A percentile compares a stretch with the other conserved stretches of the same genome.
phyloP scores from a whole-genome alignment of 202 grass and related monocot species.

The Carex sylvatica region DNA sequence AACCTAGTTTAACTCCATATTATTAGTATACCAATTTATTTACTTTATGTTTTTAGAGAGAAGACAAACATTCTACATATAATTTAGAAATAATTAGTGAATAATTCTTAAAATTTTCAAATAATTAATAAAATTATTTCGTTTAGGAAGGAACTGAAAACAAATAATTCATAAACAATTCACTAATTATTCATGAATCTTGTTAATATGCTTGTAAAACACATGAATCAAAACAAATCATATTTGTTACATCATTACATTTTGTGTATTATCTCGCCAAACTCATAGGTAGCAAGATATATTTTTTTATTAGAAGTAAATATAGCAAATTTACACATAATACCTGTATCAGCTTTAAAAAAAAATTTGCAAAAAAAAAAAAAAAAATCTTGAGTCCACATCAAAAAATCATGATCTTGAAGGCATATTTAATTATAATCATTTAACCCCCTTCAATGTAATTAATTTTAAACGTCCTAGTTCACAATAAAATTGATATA shows the following conservation, averaged over 20 bases:
- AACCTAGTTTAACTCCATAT: no score
- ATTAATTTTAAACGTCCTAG: background rate
- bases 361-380: background rate
- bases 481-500: background rate
- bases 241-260: background rate
- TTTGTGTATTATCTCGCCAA: background rate
- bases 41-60: no score
- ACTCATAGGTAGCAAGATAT: background rate
- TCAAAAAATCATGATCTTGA: background rate
- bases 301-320: background rate
- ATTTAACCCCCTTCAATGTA: background rate
- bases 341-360: background rate
- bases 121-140: background rate
- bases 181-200: background rate
- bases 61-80: background rate
- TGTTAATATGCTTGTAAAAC: no score
- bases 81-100: background rate
- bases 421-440: background rate
- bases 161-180: background rate
- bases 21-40: no score
- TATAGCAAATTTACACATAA: background rate
- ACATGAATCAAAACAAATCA: background rate
- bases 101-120: background rate
- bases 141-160: background rate
- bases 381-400: background rate